These are phyloP conservation scores for Cryptococcus jaspeensis DNA, from an alignment of 1,284 basidiomycete genomes.

Conservation along the genomic window DNA sequence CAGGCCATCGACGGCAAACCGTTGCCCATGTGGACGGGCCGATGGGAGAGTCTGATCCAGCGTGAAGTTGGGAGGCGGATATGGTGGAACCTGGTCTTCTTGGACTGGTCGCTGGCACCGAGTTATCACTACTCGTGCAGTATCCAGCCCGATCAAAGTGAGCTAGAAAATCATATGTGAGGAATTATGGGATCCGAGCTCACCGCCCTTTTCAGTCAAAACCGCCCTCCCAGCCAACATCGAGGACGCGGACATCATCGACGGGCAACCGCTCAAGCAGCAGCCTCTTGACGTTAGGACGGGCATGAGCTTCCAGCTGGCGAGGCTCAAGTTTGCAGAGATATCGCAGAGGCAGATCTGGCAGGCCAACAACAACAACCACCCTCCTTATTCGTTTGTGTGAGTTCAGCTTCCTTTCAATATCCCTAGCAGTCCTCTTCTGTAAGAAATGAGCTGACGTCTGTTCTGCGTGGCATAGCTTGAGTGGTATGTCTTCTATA, in stretches of 20 bases:
- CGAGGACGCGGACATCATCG: slow-evolving; percentile 51
- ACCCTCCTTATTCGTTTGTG: slow-evolving; percentile 52
- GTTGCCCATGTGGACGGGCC: slow-evolving; percentile 49
- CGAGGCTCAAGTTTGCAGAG: slow-evolving; percentile 49
- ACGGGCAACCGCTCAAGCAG: slow-evolving; percentile 46
- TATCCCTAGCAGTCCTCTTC: background rate
- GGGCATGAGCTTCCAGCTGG: slow-evolving; percentile 52
- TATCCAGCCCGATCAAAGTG: slow-evolving; percentile 53
- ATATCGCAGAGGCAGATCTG: slow-evolving; percentile 52
- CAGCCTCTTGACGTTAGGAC: slow-evolving; percentile 48
- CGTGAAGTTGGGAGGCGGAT: slow-evolving; percentile 51
- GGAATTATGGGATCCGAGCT: too few relatives aligned
- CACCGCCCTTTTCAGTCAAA: slow-evolving; percentile 32
- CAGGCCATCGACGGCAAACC: slow-evolving; percentile 42
- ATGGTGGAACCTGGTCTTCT: slow-evolving; percentile 53
- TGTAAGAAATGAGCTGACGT: slow-evolving; percentile 1
- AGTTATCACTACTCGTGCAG: slow-evolving; percentile 50
- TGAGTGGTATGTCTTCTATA: slow-evolving; percentile 20
- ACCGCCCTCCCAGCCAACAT: slow-evolving; percentile 51
- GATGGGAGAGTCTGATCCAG: slow-evolving; percentile 51
- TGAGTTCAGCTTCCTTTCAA: slow-evolving; percentile 15
- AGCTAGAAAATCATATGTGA: too few relatives aligned
- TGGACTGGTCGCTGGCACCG: slow-evolving; percentile 51
- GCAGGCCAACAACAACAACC: slow-evolving; percentile 50
- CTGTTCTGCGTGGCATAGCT: slow-evolving; percentile 8